Evolutionary conservation across 2,329 filamentous ascomycete genomes (phyloP).

Genomic region (Beauveria varroae): DNA sequence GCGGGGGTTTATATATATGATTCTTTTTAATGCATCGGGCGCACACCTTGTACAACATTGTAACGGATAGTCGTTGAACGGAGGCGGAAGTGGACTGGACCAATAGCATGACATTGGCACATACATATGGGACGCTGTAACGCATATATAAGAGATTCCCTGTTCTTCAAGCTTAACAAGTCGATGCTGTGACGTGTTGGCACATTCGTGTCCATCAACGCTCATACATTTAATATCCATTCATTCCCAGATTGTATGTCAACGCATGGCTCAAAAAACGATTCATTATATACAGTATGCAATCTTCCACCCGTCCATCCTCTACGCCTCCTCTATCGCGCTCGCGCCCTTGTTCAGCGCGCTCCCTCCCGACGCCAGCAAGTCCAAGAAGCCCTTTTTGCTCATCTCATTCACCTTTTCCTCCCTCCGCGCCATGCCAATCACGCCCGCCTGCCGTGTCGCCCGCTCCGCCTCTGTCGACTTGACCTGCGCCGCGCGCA

Average conservation of each 20-base stretch:
- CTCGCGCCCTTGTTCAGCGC: slow-evolving; percentile 49
- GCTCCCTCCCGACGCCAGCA: slow-evolving; percentile 64
- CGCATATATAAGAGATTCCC: slow-evolving; percentile 6
- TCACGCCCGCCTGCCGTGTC: slow-evolving; percentile 61
- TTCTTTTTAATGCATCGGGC: background rate
- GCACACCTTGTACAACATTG: slow-evolving; percentile 6
- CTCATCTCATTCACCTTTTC: slow-evolving; percentile 93
- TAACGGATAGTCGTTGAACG: background rate
- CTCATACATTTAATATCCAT: background rate
- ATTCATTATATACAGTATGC: slow-evolving; percentile 10
- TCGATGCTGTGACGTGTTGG: background rate
- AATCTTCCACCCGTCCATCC: background rate
- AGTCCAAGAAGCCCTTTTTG: slow-evolving; percentile 89
- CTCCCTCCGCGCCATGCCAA: slow-evolving; percentile 73
- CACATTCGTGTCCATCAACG: background rate
- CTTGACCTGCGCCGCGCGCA: slow-evolving; percentile 85
- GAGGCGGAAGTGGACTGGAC: background rate
- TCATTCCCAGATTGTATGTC: slow-evolving; percentile 8
- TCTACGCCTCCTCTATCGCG: slow-evolving; percentile 48
- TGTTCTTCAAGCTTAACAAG: background rate
- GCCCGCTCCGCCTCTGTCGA: slow-evolving; percentile 69
- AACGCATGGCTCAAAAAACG: slow-evolving; percentile 7
- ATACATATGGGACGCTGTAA: slow-evolving; percentile 1
- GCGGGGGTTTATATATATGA: background rate
- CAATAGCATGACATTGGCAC: background rate